Percentiles rank a stretch among this genome's conserved stretches.
These are phyloP conservation scores for Scheffersomyces insectosa DNA, from an alignment of 1,139 yeast species.

Conservation along the genomic window DNA sequence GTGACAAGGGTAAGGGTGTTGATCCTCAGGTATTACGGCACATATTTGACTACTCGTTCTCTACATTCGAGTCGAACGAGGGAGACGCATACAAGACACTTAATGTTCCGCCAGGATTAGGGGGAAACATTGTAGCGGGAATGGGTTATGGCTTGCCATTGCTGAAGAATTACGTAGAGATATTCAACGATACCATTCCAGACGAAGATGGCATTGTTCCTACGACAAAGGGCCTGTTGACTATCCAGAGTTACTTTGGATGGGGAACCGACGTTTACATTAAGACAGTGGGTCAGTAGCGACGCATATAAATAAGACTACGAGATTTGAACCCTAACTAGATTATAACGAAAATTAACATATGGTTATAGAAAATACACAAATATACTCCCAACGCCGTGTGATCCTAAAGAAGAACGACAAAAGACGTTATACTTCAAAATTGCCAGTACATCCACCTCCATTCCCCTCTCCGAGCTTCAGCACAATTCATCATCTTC, in stretches of 20 bases:
- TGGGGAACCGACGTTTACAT: conserved; percentile 66
- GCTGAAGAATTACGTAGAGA: conserved; percentile 57
- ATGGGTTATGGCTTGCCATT: conserved; percentile 95
- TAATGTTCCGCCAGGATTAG: conserved; percentile 71
- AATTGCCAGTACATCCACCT: too few relatives aligned
- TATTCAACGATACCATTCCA: conserved; percentile 38
- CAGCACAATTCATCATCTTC: too few relatives aligned
- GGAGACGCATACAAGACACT: conserved; percentile 59
- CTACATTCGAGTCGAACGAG: conserved; percentile 67
- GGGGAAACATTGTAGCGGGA: conserved; percentile 81
- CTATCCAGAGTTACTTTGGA: conserved; percentile 78
- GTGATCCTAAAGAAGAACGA: too few relatives aligned
- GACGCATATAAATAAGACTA: too few relatives aligned
- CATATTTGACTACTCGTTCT: conserved; percentile 82
- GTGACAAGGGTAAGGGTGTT: conserved; percentile 92
- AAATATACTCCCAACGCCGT: too few relatives aligned
- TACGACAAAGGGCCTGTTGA: conserved; percentile 60
- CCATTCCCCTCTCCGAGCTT: too few relatives aligned
- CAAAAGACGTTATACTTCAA: too few relatives aligned
- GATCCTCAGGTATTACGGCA: conserved; percentile 61
- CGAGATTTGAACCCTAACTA: too few relatives aligned
- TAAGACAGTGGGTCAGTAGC: conserved; percentile 33
- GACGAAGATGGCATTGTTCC: conserved; percentile 15
- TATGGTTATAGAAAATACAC: too few relatives aligned
- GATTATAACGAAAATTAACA: too few relatives aligned